Percentiles rank a stretch among this genome's conserved stretches.
phyloP scores from a whole-genome alignment of 2,329 filamentous ascomycete genomes.

The Pezizomycotina sp. region DNA sequence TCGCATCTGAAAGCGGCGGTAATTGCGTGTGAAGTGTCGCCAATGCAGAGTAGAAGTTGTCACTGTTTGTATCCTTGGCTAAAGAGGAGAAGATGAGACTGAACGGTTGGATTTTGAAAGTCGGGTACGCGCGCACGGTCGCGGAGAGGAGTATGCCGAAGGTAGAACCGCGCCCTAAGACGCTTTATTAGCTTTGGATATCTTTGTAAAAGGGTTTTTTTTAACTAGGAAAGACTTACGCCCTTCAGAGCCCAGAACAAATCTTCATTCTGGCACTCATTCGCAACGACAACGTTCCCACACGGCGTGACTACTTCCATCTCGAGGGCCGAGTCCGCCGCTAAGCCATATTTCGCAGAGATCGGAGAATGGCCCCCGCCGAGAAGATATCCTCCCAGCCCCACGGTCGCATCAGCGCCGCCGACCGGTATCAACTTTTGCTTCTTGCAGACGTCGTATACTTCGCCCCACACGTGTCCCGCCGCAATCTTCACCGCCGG shows the following conservation, averaged over 20 bases:
- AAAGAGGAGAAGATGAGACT: constrained; percentile 31
- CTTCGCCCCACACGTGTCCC: too few relatives aligned
- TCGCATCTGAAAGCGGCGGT: too few relatives aligned
- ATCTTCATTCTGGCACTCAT: constrained; percentile 27
- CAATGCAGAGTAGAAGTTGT: too few relatives aligned
- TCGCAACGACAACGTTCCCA: constrained; percentile 27
- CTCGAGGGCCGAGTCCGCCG: constrained; percentile 28
- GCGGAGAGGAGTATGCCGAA: constrained; percentile 42
- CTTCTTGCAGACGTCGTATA: too few relatives aligned
- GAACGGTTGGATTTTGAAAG: constrained; percentile 32
- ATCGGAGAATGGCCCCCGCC: constrained; percentile 32
- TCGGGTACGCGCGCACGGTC: constrained; percentile 37
- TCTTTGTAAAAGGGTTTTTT: too few relatives aligned
- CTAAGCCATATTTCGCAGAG: constrained; percentile 28
- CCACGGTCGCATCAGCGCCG: too few relatives aligned
- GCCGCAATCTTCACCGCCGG: too few relatives aligned
- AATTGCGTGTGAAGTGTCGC: too few relatives aligned
- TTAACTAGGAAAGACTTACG: too few relatives aligned
- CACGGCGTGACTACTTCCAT: constrained; percentile 30
- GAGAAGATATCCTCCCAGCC: constrained; percentile 33
- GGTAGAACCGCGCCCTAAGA: too few relatives aligned
- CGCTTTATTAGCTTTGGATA: too few relatives aligned
- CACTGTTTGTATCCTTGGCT: constrained; percentile 2
- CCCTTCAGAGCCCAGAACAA: constrained; percentile 29
- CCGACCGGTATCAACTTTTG: too few relatives aligned